Percentiles rank a stretch among this genome's conserved stretches.
Conservation (phyloP, 768 basidiomycete genomes). For the Ramaria rubella region DNA sequence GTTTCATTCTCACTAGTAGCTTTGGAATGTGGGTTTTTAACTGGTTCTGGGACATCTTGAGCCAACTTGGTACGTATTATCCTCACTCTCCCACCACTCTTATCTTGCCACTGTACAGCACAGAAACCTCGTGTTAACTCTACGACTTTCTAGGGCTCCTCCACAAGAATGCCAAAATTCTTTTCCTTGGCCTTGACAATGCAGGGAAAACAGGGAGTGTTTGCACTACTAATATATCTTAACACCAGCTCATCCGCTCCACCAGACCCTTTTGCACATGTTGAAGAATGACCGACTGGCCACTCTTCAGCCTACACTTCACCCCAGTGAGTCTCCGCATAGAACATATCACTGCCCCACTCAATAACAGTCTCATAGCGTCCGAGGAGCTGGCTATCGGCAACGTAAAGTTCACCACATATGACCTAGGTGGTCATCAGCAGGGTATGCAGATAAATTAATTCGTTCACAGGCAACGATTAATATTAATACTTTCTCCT, state of each 20-base stretch:
- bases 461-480: background rate
- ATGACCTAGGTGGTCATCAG: constrained; percentile 95
- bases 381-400: constrained; percentile 99
- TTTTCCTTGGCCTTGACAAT: constrained; percentile 98
- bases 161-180: constrained; percentile 99
- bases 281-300: constrained; percentile 98
- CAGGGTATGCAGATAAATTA: constrained; percentile 54
- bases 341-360: background rate
- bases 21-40: constrained; percentile 57
- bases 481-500: background rate
- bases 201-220: constrained; percentile 91
- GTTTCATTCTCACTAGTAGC: background rate
- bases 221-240: background rate
- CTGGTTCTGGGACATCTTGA: constrained; percentile 96
- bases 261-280: constrained; percentile 93
- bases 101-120: constrained; percentile 8
- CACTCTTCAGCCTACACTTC: constrained; percentile 94
- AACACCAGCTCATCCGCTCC: background rate
- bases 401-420: constrained; percentile 98
- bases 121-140: background rate
- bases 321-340: constrained; percentile 67
- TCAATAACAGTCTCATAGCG: constrained; percentile 41
- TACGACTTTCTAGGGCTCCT: constrained; percentile 52
- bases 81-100: background rate
- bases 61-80: constrained; percentile 70